Evolutionary conservation across 495 filamentous ascomycete species (phyloP).

Genomic region (Podospora appendiculata): DNA sequence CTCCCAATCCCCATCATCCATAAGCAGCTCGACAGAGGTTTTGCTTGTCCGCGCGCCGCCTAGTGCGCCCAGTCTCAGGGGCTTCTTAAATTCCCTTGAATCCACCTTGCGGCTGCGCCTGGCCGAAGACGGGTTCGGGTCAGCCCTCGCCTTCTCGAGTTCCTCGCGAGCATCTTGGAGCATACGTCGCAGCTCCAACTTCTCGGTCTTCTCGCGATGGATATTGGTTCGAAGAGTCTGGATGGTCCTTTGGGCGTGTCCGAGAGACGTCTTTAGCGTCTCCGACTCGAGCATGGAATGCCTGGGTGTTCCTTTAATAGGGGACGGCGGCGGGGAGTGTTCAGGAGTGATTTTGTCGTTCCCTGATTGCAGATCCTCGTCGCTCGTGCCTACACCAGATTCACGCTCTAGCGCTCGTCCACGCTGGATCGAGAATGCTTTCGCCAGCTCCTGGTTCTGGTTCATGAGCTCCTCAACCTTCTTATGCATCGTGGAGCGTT

Average conservation of each 20-base stretch:
- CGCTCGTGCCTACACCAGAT: conserved; percentile 44
- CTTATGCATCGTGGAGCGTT: conserved; percentile 63
- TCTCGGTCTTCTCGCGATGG: conserved; percentile 96
- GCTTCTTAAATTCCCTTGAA: conserved; percentile 56
- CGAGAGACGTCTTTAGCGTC: conserved; percentile 84
- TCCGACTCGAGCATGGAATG: conserved; percentile 88
- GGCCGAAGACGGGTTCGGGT: conserved; percentile 36
- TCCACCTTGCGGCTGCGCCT: conserved; percentile 61
- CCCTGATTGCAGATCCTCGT: conserved; percentile 57
- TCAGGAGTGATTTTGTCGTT: conserved; percentile 72
- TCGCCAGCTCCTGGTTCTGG: conserved; percentile 85
- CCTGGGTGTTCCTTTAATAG: conserved; percentile 81
- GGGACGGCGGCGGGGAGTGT: conserved; percentile 81
- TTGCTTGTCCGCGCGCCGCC: conserved; percentile 68
- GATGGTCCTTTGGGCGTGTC: conserved; percentile 93
- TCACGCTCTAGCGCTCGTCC: conserved; percentile 59
- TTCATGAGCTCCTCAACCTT: conserved; percentile 78
- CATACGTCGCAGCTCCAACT: conserved; percentile 90
- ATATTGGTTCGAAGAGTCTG: conserved; percentile 90
- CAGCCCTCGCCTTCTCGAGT: conserved; percentile 66
- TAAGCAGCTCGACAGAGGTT: conserved; percentile 65
- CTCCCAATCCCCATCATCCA: conserved; percentile 81
- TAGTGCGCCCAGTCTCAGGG: conserved; percentile 60
- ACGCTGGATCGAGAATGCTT: conserved; percentile 61
- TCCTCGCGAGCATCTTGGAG: conserved; percentile 94